Conservation (phyloP, 129 eudicot genomes). For the Pittosporum tobira region DNA sequence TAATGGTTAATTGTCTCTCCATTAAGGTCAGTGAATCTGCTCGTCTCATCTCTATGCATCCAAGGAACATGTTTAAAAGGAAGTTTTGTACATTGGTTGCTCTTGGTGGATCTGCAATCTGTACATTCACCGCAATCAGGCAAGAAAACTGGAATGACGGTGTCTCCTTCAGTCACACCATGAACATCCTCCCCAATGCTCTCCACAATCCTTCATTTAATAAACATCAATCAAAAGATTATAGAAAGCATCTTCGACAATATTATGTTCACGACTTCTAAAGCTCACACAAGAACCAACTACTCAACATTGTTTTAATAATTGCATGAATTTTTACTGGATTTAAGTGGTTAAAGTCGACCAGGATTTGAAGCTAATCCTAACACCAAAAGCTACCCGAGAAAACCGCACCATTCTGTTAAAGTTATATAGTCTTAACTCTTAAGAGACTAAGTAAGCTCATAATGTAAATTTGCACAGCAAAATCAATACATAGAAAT, state of each 20-base stretch:
- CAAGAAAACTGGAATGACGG: slow-evolving; percentile 59
- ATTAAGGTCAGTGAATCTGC: slow-evolving; percentile 80
- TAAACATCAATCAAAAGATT: slow-evolving; percentile 12
- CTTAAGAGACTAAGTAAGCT: neutral
- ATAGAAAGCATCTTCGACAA: neutral
- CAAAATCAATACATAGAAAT: neutral
- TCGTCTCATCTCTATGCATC: slow-evolving; percentile 70
- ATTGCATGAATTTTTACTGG: no score
- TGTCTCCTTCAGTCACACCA: slow-evolving; percentile 61
- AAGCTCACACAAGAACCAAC: neutral
- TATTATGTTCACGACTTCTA: neutral
- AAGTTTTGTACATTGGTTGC: slow-evolving; percentile 68
- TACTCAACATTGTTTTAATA: neutral
- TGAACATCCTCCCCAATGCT: slow-evolving; percentile 71
- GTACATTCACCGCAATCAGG: slow-evolving; percentile 76
- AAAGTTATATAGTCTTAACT: no score
- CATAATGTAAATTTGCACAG: no score
- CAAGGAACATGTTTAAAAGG: slow-evolving; percentile 52
- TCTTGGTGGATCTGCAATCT: slow-evolving; percentile 62
- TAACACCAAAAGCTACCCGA: neutral
- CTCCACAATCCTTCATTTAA: slow-evolving; percentile 59
- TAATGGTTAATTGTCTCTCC: slow-evolving; percentile 70
- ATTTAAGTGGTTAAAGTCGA: no score
- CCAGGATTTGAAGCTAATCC: no score
- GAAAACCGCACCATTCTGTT: neutral